Evolutionary conservation across 164 flowering plant genomes (phyloP), one percentile per base, ranked within the genome.

Genomic region (Vitis amurensis): DNA sequence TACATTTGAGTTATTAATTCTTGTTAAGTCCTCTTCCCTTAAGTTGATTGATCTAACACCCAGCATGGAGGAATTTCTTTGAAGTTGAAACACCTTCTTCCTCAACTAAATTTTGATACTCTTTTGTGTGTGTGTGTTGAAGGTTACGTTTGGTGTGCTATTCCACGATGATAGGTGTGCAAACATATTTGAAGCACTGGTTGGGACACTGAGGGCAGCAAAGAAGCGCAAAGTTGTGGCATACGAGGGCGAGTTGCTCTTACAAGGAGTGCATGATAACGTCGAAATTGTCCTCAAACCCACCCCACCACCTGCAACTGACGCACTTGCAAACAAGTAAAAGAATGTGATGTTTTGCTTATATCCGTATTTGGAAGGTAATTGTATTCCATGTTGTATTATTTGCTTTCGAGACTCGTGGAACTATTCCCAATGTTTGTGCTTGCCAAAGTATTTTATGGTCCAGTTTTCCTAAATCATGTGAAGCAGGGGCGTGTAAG

Each of bases 241-340:
- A 5, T 93, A 86, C 59, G 94, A 91, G 37, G 97, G 99, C 29
- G 97, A 93, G 71, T 77, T 95, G 10, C 84, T 93, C 59, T 87
- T 95, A 15, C 97, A 95, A 76, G 97, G 99, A 59, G 98, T 95
- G 53, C 99, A 95, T 76, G 98, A 95, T 71, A 90, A 89, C 72
- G 98, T 90, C 4, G 98, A 91, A 71, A 95, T 93, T 30, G 76
- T 68, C 44, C 88, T 93, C 64, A 88, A 86, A 72, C 83, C 89
- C 47, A 50, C 86, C 6, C 82, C 88, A 15, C 37, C 77, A 10
- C 61, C 82, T 15, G 44, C 76, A 13, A 58, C 75, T 6, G 7
- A 4, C 8, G 7, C 44, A 31, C 44, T 23, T 27, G 50, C 15
- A 49, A 62, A 51, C 27, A 59, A 14, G 2, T 55, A 55, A 68